A percentile compares a stretch with the other conserved stretches of the same genome.
phyloP scores from a whole-genome alignment of 257 asterid genomes.

The Ligustrum vulgare region DNA sequence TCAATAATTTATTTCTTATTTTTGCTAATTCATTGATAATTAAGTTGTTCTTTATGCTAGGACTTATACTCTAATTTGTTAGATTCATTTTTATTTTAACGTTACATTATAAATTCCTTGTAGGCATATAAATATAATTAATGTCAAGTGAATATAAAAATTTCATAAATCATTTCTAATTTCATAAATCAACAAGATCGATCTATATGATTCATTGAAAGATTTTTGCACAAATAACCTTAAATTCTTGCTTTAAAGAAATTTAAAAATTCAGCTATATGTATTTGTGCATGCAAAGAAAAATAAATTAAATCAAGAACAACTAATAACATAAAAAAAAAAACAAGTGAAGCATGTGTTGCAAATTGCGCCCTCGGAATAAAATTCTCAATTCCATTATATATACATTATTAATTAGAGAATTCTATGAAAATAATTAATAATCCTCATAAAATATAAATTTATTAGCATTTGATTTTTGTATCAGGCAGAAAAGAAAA shows the following conservation, averaged over 20 bases:
- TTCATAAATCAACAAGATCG: not conserved
- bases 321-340: not conserved
- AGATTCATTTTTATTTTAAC: not conserved
- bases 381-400: not conserved
- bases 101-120: not conserved
- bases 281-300: not conserved
- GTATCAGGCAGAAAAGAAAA: not conserved
- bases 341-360: not conserved
- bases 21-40: not conserved
- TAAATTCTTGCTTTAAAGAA: not conserved
- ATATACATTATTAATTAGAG: not conserved
- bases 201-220: not conserved
- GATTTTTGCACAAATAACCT: not conserved
- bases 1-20: too few species aligned
- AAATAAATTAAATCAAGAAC: not conserved
- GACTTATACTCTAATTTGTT: not conserved
- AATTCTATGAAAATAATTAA: not conserved
- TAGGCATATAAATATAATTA: not conserved
- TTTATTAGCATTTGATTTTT: not conserved
- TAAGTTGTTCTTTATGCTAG: not conserved
- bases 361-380: not conserved
- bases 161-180: too few species aligned
- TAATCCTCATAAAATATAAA: not conserved
- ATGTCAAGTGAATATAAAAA: not conserved
- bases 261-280: not conserved